Conservation (phyloP, 1,139 yeast species). For the Lodderomyces metapsilosis region DNA sequence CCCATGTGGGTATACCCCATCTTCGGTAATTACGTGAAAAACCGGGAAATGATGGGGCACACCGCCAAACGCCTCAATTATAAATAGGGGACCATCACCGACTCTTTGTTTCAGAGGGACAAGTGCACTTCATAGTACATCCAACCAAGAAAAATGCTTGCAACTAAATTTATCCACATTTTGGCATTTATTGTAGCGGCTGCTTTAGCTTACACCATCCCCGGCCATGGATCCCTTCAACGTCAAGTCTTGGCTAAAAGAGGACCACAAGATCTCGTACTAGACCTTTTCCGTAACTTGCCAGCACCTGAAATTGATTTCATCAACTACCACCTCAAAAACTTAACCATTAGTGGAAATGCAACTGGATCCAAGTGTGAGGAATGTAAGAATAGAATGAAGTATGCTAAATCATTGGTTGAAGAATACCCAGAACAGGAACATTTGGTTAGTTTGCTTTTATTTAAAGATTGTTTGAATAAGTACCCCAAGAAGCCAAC, state of each 20-base stretch:
- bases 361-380: constrained; percentile 29
- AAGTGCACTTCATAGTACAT: too few relatives aligned
- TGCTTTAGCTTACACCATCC: constrained; percentile 18
- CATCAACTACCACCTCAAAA: constrained; percentile 25
- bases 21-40: too few relatives aligned
- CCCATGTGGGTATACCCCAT: too few relatives aligned
- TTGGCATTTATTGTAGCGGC: constrained; percentile 10
- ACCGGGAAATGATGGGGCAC: too few relatives aligned
- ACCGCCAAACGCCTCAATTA: too few relatives aligned
- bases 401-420: constrained; percentile 27
- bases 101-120: too few relatives aligned
- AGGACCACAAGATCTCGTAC: constrained; percentile 19
- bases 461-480: constrained; percentile 34
- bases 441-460: constrained; percentile 34
- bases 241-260: constrained; percentile 19
- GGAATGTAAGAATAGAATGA: constrained; percentile 35
- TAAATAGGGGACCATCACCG: too few relatives aligned
- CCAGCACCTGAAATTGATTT: constrained; percentile 29
- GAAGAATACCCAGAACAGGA: constrained; percentile 32
- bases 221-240: constrained; percentile 18
- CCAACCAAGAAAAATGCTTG: constrained; percentile 1
- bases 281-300: constrained; percentile 25
- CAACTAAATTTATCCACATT: background rate
- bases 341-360: constrained; percentile 23
- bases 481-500: constrained; percentile 25